Conservation (phyloP, 495 filamentous ascomycete genomes). For the Lichina pygmaea region DNA sequence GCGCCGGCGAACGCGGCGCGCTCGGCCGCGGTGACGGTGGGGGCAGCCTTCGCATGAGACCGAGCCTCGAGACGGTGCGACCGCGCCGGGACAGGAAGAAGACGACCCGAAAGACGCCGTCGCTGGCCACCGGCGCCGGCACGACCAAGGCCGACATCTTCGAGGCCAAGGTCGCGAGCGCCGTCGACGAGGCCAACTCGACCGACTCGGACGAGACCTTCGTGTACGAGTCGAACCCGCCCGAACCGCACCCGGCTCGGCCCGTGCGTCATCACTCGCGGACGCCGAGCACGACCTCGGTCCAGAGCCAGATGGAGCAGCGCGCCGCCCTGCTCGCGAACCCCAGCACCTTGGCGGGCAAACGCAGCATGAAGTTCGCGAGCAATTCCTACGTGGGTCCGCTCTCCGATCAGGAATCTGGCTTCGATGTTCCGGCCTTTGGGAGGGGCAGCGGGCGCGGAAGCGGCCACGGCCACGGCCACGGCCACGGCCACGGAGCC, state of each 20-base stretch:
- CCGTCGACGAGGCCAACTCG: constrained; percentile 75
- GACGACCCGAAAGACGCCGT: constrained; percentile 40
- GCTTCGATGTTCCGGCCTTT: constrained; percentile 13
- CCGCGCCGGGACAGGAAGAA: constrained; percentile 79
- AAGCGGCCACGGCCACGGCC: constrained; percentile 28
- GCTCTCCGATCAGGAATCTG: background rate
- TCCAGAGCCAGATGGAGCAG: constrained; percentile 53
- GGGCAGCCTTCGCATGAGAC: constrained; percentile 61
- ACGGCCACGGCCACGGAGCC: constrained; percentile 22
- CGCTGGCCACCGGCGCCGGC: constrained; percentile 33
- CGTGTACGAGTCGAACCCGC: constrained; percentile 95
- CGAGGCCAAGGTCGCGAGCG: constrained; percentile 83
- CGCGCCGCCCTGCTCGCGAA: constrained; percentile 31
- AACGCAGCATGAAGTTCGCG: constrained; percentile 97
- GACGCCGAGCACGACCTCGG: constrained; percentile 83
- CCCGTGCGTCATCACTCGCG: constrained; percentile 70
- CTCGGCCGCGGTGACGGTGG: constrained; percentile 24
- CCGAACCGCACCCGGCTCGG: constrained; percentile 46
- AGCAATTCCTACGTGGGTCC: constrained; percentile 40
- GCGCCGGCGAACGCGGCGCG: constrained; percentile 29
- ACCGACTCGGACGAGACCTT: constrained; percentile 97
- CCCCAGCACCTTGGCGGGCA: constrained; percentile 41
- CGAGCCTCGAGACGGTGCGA: constrained; percentile 78
- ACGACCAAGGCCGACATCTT: constrained; percentile 94
- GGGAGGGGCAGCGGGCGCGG: constrained; percentile 26